These are phyloP conservation scores for Aegilops umbellulata DNA, from an alignment of 176 grass and related monocot genomes.

Conservation along the genomic window DNA sequence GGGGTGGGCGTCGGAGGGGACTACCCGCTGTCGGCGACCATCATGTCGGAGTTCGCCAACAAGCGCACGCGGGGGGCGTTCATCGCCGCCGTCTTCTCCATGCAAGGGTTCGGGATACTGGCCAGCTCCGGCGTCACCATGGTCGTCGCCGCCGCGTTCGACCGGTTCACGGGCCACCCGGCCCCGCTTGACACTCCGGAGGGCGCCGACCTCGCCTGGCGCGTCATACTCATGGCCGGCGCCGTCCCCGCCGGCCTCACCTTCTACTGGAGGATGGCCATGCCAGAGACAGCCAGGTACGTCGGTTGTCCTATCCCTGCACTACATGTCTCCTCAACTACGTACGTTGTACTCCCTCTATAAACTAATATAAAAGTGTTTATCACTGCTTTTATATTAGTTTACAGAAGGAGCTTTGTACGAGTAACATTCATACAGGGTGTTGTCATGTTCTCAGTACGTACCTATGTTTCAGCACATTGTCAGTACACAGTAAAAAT, in stretches of 20 bases:
- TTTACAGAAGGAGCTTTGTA: too few relatives aligned
- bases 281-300: constrained; percentile 90
- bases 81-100: constrained; percentile 85
- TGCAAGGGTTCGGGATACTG: constrained; percentile 86
- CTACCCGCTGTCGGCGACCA: constrained; percentile 82
- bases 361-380: too few relatives aligned
- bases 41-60: constrained; percentile 91
- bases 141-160: constrained; percentile 55
- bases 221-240: constrained; percentile 73
- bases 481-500: neutral
- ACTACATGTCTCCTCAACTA: too few relatives aligned
- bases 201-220: constrained; percentile 64
- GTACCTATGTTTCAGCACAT: neutral
- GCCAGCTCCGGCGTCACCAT: constrained; percentile 70
- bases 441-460: neutral
- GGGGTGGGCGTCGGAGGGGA: constrained; percentile 79
- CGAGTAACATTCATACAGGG: neutral
- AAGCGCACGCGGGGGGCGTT: constrained; percentile 56
- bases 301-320: too few relatives aligned
- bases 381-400: too few relatives aligned
- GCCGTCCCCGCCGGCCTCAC: constrained; percentile 60
- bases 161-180: constrained; percentile 19
- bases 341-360: too few relatives aligned
- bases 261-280: constrained; percentile 90
- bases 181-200: constrained; percentile 24